These are phyloP conservation scores for Pittosporum tobira DNA, from an alignment of 129 eudicot species.

Conservation along the genomic window DNA sequence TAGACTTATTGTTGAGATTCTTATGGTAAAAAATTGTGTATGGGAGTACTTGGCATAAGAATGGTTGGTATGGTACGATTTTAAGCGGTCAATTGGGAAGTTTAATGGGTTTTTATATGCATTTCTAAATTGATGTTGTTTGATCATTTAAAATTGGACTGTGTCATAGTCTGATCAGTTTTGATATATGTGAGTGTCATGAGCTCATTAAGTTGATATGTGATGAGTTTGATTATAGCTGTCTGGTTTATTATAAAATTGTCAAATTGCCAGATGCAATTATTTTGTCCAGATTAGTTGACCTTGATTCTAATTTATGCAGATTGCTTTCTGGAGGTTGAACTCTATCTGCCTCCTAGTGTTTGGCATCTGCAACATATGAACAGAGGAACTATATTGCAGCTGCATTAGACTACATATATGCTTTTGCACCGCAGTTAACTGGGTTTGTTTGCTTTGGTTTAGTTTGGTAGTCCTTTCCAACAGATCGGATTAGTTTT, in stretches of 20 bases:
- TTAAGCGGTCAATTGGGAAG: neutral
- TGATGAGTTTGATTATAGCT: neutral
- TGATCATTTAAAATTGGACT: neutral
- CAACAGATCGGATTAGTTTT: neutral
- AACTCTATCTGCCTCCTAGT: neutral
- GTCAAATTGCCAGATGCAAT: neutral
- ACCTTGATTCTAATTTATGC: constrained; percentile 1
- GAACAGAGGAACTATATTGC: neutral
- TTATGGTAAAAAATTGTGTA: too few relatives aligned
- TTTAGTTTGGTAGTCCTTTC: neutral
- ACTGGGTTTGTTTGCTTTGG: neutral
- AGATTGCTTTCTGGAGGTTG: neutral
- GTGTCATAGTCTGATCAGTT: neutral
- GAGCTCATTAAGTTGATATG: neutral
- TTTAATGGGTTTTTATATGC: neutral
- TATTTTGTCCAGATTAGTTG: neutral
- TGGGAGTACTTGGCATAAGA: neutral
- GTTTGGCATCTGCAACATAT: neutral
- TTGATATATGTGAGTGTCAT: neutral
- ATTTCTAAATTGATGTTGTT: neutral
- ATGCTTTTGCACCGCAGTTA: neutral
- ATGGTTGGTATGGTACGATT: neutral
- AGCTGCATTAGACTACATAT: too few relatives aligned
- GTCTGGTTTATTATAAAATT: neutral
- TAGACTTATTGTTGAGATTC: too few relatives aligned